Conservation (phyloP, 495 filamentous ascomycete genomes). For the Clohesyomyces aquaticus region DNA sequence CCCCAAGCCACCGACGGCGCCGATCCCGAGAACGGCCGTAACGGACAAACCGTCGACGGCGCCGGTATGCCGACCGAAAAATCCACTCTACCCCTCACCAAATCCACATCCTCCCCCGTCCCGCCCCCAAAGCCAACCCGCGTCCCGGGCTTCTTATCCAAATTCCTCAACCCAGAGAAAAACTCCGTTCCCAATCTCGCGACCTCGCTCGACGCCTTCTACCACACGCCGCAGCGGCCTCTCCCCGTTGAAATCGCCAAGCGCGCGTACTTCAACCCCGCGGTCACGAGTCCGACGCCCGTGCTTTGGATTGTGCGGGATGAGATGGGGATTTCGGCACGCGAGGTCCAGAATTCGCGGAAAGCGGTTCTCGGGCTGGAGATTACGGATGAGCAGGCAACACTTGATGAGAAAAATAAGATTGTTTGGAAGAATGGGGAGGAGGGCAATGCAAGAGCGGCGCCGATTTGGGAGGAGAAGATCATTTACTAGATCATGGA, state of each 20-base stretch:
- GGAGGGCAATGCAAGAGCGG: constrained; percentile 24
- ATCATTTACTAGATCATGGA: constrained; percentile 48
- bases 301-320: constrained; percentile 73
- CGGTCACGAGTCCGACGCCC: constrained; percentile 62
- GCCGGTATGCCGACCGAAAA: constrained; percentile 15
- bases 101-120: constrained; percentile 17
- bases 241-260: constrained; percentile 52
- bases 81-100: constrained; percentile 26
- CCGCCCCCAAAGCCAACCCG: constrained; percentile 16
- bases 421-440: constrained; percentile 55
- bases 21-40: constrained; percentile 71
- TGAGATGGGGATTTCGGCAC: constrained; percentile 62
- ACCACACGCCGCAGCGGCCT: constrained; percentile 56
- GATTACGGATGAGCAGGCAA: constrained; percentile 67
- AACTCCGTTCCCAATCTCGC: constrained; percentile 61
- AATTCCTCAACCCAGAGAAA: constrained; percentile 29
- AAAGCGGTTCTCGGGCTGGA: constrained; percentile 49
- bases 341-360: constrained; percentile 64
- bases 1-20: too few species aligned
- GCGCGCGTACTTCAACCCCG: constrained; percentile 69
- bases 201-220: constrained; percentile 65
- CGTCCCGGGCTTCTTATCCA: constrained; percentile 27
- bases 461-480: constrained; percentile 48
- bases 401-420: constrained; percentile 65
- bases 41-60: constrained; percentile 54